Conservation (phyloP, 192 early-diverging fungal species). For the Gigaspora rosea region DNA sequence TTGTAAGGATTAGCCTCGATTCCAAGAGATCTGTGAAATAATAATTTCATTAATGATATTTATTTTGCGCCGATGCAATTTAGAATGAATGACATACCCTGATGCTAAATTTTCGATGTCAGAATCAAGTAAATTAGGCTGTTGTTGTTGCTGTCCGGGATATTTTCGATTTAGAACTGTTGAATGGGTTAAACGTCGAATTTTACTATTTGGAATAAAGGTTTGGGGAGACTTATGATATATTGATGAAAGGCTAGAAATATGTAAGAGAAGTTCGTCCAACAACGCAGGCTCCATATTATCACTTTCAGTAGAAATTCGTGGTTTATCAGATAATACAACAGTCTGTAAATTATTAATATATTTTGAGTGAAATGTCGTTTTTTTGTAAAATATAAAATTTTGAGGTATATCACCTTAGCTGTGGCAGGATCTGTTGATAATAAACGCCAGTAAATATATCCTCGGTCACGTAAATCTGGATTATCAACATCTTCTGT, state of each 20-base stretch:
- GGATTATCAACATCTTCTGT: slow-evolving; percentile 96
- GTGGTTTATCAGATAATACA: slow-evolving; percentile 90
- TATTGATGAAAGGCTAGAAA: slow-evolving; percentile 86
- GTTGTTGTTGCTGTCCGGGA: background rate
- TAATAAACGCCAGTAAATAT: slow-evolving; percentile 96
- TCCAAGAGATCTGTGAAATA: background rate
- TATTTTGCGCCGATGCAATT: background rate
- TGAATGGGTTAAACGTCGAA: slow-evolving; percentile 53
- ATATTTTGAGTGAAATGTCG: background rate
- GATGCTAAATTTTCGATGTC: background rate
- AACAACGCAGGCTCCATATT: slow-evolving; percentile 83
- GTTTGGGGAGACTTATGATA: slow-evolving; percentile 89
- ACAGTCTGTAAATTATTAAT: slow-evolving; percentile 58
- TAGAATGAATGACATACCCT: background rate
- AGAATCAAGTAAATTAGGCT: background rate
- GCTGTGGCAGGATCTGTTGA: slow-evolving; percentile 92
- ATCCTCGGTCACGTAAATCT: slow-evolving; percentile 95
- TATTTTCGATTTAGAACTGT: slow-evolving; percentile 47
- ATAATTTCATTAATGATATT: background rate
- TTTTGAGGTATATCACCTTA: slow-evolving; percentile 51
- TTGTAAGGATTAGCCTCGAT: slow-evolving; percentile 8
- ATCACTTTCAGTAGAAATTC: slow-evolving; percentile 93
- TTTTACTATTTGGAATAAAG: slow-evolving; percentile 74
- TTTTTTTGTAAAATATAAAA: background rate
- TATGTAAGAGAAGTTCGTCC: slow-evolving; percentile 84